A percentile compares a stretch with the other conserved stretches of the same genome.
Evolutionary conservation across 192 early-diverging fungal genomes (phyloP).

Genomic region (Dissophora ornata): DNA sequence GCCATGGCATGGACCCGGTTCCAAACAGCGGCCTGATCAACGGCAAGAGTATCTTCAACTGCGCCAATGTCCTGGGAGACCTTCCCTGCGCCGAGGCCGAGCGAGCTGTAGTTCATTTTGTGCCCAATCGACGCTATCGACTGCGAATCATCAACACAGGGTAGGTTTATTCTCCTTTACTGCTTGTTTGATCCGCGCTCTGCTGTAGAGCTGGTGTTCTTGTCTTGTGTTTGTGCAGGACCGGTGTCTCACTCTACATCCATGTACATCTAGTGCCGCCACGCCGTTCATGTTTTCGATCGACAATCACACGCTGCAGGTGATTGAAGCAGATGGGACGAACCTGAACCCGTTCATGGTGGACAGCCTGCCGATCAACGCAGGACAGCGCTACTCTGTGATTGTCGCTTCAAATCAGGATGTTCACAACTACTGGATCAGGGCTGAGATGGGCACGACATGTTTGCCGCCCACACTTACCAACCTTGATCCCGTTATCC

Average conservation of each 20-base stretch:
- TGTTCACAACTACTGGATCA: slow-evolving; percentile 58
- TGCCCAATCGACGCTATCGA: slow-evolving; percentile 58
- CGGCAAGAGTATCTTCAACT: slow-evolving; percentile 56
- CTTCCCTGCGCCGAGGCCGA: slow-evolving; percentile 25
- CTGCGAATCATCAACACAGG: slow-evolving; percentile 70
- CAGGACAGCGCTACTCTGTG: slow-evolving; percentile 64
- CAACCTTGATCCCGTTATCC: slow-evolving; percentile 42
- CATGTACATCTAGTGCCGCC: slow-evolving; percentile 67
- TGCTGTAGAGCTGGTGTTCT: no score
- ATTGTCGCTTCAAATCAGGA: slow-evolving; percentile 59
- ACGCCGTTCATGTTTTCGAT: slow-evolving; percentile 74
- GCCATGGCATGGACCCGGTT: slow-evolving; percentile 23
- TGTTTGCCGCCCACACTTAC: slow-evolving; percentile 40
- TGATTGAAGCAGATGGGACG: slow-evolving; percentile 80
- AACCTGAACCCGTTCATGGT: slow-evolving; percentile 42
- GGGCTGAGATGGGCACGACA: slow-evolving; percentile 49
- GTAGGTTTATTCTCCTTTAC: slow-evolving; percentile 12
- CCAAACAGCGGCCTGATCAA: slow-evolving; percentile 67
- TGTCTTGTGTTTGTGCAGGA: no score
- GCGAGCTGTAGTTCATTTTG: slow-evolving; percentile 42
- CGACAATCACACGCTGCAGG: slow-evolving; percentile 71
- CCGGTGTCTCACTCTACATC: no score
- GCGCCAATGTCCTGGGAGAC: slow-evolving; percentile 31
- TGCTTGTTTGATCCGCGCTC: no score
- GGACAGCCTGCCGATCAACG: slow-evolving; percentile 55